phyloP scores from a whole-genome alignment of 148 eudicot genomes.

The Chenopodium suecicum region DNA sequence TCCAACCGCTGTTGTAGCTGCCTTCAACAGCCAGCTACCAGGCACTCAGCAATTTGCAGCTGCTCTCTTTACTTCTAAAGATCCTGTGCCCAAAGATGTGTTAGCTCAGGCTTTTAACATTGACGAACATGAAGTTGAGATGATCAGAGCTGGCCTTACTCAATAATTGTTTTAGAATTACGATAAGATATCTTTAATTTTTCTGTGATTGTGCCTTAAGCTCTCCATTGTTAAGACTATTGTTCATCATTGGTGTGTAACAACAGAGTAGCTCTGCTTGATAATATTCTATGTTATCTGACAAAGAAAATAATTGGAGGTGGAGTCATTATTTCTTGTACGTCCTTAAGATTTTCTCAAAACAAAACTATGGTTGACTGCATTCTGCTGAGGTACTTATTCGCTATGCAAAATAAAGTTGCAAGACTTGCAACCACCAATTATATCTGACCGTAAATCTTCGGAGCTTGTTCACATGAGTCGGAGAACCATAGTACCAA shows the following conservation, averaged over 20 bases:
- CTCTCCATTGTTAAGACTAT: too few relatives aligned
- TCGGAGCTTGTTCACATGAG: constrained; percentile 40
- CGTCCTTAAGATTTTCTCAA: neutral
- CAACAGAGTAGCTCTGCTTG: too few relatives aligned
- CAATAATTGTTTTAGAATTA: too few relatives aligned
- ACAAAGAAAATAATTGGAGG: neutral
- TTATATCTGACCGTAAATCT: neutral
- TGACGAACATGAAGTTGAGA: constrained; percentile 17
- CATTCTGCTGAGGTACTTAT: too few relatives aligned
- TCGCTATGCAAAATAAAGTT: too few relatives aligned
- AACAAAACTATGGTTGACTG: too few relatives aligned
- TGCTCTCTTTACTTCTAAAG: constrained; percentile 23
- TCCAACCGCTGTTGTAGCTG: constrained; percentile 30
- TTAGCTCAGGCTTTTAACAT: constrained; percentile 27
- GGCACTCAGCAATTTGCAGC: constrained; percentile 34
- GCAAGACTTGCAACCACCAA: neutral
- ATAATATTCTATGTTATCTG: neutral
- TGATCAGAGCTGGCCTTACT: constrained; percentile 24
- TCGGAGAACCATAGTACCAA: constrained; percentile 61
- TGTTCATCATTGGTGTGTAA: too few relatives aligned
- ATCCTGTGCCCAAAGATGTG: constrained; percentile 27
- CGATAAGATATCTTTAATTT: too few relatives aligned
- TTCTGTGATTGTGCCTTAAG: too few relatives aligned
- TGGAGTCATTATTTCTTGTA: neutral
- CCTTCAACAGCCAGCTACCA: constrained; percentile 38